Percentiles rank a stretch among this genome's conserved stretches.
Evolutionary conservation across 2,329 filamentous ascomycete genomes (phyloP).

Genomic region (Fonsecaea nubica): DNA sequence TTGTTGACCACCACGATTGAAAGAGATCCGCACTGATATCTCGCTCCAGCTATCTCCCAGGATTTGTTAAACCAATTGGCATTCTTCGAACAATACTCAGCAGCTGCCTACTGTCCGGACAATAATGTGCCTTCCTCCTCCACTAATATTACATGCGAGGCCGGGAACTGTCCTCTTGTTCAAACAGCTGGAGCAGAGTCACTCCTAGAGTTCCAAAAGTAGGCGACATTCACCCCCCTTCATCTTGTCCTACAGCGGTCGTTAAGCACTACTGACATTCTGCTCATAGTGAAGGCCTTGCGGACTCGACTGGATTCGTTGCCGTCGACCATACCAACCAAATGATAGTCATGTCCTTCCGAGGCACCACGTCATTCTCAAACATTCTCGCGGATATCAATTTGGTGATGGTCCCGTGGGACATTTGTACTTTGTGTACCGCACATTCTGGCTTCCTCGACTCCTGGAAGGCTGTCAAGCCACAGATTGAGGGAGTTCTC

Average conservation of each 20-base stretch:
- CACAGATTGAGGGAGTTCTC: slow-evolving; percentile 49
- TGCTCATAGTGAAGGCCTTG: slow-evolving; percentile 41
- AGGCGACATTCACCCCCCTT: slow-evolving; percentile 31
- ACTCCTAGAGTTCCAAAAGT: slow-evolving; percentile 58
- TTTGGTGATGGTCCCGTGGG: slow-evolving; percentile 42
- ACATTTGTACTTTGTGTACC: slow-evolving; percentile 54
- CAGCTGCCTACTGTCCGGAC: slow-evolving; percentile 59
- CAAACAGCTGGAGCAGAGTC: slow-evolving; percentile 55
- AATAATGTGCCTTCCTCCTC: slow-evolving; percentile 55
- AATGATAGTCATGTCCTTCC: slow-evolving; percentile 46
- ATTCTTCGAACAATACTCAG: slow-evolving; percentile 60
- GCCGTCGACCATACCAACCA: slow-evolving; percentile 54
- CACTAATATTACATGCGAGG: slow-evolving; percentile 53
- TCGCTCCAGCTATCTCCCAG: slow-evolving; percentile 48
- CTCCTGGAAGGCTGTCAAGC: slow-evolving; percentile 51
- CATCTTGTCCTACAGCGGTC: background rate
- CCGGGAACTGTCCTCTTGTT: slow-evolving; percentile 57
- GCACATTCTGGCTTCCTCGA: slow-evolving; percentile 57
- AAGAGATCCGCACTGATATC: background rate
- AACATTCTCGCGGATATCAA: slow-evolving; percentile 46
- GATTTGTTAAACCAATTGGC: slow-evolving; percentile 51
- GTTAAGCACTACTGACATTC: background rate
- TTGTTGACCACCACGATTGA: slow-evolving; percentile 2
- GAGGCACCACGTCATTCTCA: slow-evolving; percentile 43
- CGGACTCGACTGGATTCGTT: slow-evolving; percentile 56